These are phyloP conservation scores for Vitis hybrid DNA, from an alignment of 177 flowering plant species.

Conservation along the genomic window DNA sequence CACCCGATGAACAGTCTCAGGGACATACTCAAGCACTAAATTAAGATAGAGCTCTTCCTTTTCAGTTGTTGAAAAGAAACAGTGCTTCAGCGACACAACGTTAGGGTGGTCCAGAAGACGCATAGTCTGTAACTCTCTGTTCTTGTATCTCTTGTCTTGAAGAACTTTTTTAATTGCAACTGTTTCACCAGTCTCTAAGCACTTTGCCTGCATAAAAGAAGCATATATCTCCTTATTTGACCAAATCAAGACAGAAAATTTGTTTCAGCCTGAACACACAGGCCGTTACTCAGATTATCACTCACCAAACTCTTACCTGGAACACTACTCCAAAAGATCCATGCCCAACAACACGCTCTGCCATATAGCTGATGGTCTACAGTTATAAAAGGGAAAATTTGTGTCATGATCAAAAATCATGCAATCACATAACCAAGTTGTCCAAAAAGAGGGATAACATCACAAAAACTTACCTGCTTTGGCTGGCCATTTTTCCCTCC, in stretches of 20 bases:
- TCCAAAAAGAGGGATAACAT: not conserved
- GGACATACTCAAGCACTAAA: constrained; percentile 93
- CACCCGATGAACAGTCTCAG: constrained; percentile 90
- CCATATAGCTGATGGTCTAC: constrained; percentile 96
- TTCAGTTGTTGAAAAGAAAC: constrained; percentile 94
- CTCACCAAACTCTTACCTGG: constrained; percentile 45
- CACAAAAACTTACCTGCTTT: constrained; percentile 57
- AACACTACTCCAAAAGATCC: constrained; percentile 95
- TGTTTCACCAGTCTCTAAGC: constrained; percentile 92
- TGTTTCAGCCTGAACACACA: no score
- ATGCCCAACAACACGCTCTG: constrained; percentile 89
- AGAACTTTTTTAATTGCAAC: constrained; percentile 95
- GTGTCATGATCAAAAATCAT: not conserved
- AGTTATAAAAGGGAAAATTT: constrained; percentile 9
- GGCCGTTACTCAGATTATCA: no score
- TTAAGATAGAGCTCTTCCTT: constrained; percentile 92
- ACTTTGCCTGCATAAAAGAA: constrained; percentile 66
- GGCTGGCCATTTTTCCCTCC: constrained; percentile 94
- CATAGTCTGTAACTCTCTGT: constrained; percentile 97
- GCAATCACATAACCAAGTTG: not conserved
- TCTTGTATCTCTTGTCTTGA: constrained; percentile 96
- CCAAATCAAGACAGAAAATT: not conserved
- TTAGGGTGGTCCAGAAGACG: constrained; percentile 93
- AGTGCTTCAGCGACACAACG: constrained; percentile 81
- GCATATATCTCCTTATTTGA: not conserved